Percentiles rank a stretch among this genome's conserved stretches.
Conservation (phyloP, 257 asterid species). For the Solanum sitiens region DNA sequence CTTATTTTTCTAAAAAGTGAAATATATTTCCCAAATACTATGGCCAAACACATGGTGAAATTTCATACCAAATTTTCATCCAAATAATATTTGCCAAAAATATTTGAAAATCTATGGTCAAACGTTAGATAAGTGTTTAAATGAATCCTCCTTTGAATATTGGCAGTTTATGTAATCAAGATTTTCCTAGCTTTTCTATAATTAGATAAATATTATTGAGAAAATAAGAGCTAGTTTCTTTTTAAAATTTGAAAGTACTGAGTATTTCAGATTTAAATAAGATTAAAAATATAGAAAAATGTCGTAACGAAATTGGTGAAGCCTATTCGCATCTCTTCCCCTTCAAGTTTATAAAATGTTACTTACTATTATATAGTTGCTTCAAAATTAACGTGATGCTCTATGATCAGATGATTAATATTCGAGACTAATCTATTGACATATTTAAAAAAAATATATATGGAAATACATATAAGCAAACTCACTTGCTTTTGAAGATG, state of each 20-base stretch:
- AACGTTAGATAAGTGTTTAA: too few relatives aligned
- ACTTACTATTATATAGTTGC: background rate
- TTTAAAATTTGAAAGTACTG: background rate
- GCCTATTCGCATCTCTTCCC: background rate
- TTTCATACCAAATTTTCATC: too few relatives aligned
- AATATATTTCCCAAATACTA: too few relatives aligned
- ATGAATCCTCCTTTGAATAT: background rate
- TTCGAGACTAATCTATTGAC: background rate
- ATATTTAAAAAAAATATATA: background rate
- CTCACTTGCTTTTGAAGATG: slow-evolving; percentile 49
- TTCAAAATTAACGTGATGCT: background rate
- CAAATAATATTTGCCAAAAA: too few relatives aligned
- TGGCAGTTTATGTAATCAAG: background rate
- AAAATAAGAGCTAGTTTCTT: background rate
- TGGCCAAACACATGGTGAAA: too few relatives aligned
- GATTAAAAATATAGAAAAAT: background rate
- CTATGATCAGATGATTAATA: too few relatives aligned
- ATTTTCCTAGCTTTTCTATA: background rate
- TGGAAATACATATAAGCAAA: background rate
- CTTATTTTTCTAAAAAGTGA: too few relatives aligned
- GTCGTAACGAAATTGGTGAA: background rate
- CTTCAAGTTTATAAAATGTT: background rate
- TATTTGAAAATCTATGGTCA: too few relatives aligned
- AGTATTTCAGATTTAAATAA: background rate
- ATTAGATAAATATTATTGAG: background rate